Conservation (phyloP, 768 basidiomycete species). For the Sarcodon aspratus region DNA sequence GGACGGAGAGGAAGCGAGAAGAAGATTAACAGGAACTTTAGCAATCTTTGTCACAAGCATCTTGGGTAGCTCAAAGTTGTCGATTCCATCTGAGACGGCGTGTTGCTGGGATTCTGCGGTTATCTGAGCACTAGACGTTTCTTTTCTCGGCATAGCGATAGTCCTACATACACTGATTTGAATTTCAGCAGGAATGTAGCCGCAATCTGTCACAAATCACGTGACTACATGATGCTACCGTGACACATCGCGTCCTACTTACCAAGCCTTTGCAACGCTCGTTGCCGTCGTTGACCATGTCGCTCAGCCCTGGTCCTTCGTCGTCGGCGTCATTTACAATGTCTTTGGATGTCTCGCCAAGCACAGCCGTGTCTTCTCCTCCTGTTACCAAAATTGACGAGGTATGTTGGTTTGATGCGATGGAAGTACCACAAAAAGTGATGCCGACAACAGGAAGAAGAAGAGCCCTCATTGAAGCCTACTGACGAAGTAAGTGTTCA, state of each 20-base stretch:
- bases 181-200: background rate
- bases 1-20: background rate
- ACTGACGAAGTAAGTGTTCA: background rate
- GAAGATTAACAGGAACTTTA: slow-evolving; percentile 57
- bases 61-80: slow-evolving; percentile 83
- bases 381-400: background rate
- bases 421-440: background rate
- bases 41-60: slow-evolving; percentile 76
- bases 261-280: background rate
- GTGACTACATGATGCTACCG: background rate
- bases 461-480: background rate
- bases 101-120: slow-evolving; percentile 75
- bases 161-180: background rate
- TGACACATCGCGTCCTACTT: background rate
- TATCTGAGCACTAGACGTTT: slow-evolving; percentile 37
- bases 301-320: background rate
- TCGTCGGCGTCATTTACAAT: background rate
- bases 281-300: background rate
- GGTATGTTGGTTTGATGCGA: background rate
- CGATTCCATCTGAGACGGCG: slow-evolving; percentile 73
- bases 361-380: background rate
- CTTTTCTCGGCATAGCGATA: slow-evolving; percentile 60
- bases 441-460: background rate
- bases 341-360: background rate
- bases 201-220: background rate